Base-by-base conservation (phyloP, 1,284 basidiomycete genomes). In the Pseudozyma tsukubaensis region DNA sequence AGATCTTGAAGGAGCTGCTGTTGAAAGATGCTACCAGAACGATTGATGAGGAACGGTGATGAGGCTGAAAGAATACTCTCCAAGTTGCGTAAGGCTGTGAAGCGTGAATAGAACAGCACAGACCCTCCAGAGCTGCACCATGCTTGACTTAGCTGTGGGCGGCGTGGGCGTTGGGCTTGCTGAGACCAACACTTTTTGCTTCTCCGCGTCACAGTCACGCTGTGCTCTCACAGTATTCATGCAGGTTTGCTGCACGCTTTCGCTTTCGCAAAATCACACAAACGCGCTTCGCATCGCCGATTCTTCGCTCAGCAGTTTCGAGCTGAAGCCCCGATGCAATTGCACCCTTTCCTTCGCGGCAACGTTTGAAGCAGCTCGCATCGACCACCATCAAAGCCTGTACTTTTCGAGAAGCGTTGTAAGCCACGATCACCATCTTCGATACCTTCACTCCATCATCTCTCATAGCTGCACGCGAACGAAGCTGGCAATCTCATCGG, bases 161-260 rank as follows among this genome's bases (percentile, higher is more conserved):
- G 39, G 11, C 11, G 37, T 52, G 50, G 13, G 39, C 14, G 40
- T 44, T 29, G 52, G 52, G 42, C 18, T 55, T 44, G 19, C 45
- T 40, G 59, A 68, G 65, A 68, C 65, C 65, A 68, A 68, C 65
- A 68, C 59, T 58, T 43, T 34, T 24, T 18, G 47, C 49, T 43
- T 45, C 49, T 35, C 50, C 42, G 21, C 32, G 16, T 18, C 10
- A 42, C 19, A 18, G 43, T 35, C 37, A 44, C 51, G 43, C 55
- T 47, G n/a, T 42, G 37, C 56, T 14, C 39, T 40, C 3, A 14
- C 4, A 19, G n/a, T 13, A 13, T 50, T 50, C 48, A 50, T 21
- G 48, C 34, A 36, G 39, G 13, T 13, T 40, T 8, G 24, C 24
- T 29, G 24, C 24, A 29, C 34, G n/a, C n/a, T 12, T 35, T 19